These are phyloP conservation scores for Anacardium occidentale DNA, from an alignment of 345 rosid species.

Conservation along the genomic window DNA sequence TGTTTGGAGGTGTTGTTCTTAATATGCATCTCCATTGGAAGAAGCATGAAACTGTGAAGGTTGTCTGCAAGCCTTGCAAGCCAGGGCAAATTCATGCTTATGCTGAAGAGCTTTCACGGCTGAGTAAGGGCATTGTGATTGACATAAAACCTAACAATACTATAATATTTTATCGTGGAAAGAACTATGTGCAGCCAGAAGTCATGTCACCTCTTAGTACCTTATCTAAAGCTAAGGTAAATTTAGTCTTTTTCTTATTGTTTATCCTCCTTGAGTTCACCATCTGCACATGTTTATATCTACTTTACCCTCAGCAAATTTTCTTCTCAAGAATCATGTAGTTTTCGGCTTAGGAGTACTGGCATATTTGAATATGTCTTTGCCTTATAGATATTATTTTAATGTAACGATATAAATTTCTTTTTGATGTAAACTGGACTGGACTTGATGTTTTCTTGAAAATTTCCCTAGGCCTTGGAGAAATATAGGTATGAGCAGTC, in stretches of 20 bases:
- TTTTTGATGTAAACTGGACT: background rate
- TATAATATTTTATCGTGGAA: slow-evolving; percentile 80
- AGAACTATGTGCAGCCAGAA: slow-evolving; percentile 79
- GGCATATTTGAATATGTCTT: background rate
- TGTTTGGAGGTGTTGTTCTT: slow-evolving; percentile 91
- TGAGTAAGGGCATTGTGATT: slow-evolving; percentile 82
- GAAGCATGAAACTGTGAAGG: slow-evolving; percentile 91
- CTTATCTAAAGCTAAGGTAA: slow-evolving; percentile 74
- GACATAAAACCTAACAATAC: slow-evolving; percentile 71
- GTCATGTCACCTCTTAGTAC: slow-evolving; percentile 78
- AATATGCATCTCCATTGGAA: slow-evolving; percentile 99
- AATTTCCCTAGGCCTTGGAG: slow-evolving; percentile 67
- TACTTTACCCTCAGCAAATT: background rate
- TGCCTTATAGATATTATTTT: background rate
- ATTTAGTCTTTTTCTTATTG: background rate
- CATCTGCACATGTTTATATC: background rate
- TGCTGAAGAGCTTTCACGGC: slow-evolving; percentile 76
- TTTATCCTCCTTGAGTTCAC: background rate
- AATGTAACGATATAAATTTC: background rate
- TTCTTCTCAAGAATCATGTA: background rate
- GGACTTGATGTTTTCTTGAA: background rate
- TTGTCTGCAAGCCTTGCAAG: slow-evolving; percentile 81
- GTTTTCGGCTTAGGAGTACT: background rate
- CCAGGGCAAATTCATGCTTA: slow-evolving; percentile 80
- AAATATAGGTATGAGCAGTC: slow-evolving; percentile 79